A percentile compares a stretch with the other conserved stretches of the same genome.
phyloP scores from a whole-genome alignment of 2,329 filamentous ascomycete species.

The Epichloe uncinata region DNA sequence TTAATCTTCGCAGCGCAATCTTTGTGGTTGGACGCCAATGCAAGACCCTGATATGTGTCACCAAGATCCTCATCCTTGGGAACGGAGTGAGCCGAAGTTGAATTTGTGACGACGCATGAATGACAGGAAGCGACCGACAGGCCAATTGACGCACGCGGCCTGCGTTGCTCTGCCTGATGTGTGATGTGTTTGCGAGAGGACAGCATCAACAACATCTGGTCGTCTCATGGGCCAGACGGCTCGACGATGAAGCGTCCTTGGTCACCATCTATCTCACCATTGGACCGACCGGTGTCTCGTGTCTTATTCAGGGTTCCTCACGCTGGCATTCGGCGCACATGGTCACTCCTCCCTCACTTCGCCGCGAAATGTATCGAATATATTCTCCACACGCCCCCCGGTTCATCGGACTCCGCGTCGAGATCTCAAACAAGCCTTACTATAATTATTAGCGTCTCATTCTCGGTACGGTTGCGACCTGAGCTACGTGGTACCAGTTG shows the following conservation, averaged over 20 bases:
- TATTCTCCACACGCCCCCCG: neutral
- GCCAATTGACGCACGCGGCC: neutral
- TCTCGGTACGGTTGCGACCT: neutral
- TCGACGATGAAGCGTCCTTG: too few relatives aligned
- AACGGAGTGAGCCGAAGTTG: neutral
- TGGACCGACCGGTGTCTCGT: too few relatives aligned
- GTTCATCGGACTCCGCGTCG: neutral
- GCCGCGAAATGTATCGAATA: neutral
- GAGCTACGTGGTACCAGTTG: neutral
- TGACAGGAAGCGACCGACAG: slow-evolving; percentile 1
- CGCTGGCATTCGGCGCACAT: neutral
- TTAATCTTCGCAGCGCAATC: neutral
- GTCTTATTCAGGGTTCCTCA: neutral
- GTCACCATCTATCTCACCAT: too few relatives aligned
- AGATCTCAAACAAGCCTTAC: neutral
- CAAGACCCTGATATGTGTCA: slow-evolving; percentile 2
- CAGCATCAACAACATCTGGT: too few relatives aligned
- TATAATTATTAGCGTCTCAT: neutral
- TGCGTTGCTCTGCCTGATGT: neutral
- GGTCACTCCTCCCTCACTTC: neutral
- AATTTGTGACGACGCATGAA: neutral
- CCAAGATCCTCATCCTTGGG: neutral
- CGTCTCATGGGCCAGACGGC: too few relatives aligned
- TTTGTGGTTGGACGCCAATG: slow-evolving; percentile 1
- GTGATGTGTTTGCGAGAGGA: too few relatives aligned